phyloP scores from a whole-genome alignment of 2,329 filamentous ascomycete species.

The Hirsutella minnesotensis region DNA sequence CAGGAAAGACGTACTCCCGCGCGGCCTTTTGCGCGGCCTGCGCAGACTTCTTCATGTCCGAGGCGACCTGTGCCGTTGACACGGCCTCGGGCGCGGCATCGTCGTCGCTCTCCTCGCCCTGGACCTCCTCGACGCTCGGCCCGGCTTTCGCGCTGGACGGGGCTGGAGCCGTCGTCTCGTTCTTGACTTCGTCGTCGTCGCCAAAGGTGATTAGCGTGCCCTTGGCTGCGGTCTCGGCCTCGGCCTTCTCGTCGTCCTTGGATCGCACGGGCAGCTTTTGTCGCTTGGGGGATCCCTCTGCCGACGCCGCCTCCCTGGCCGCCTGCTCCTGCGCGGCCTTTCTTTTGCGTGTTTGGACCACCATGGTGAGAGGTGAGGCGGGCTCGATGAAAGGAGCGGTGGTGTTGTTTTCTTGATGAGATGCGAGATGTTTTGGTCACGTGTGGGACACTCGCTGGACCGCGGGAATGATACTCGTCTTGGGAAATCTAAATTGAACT shows the following conservation, averaged over 20 bases:
- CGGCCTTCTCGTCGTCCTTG: conserved; percentile 15
- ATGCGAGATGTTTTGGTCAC: too few species aligned
- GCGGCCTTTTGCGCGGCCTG: conserved; percentile 36
- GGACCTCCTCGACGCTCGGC: conserved; percentile 20
- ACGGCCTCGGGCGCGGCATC: conserved; percentile 48
- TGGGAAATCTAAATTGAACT: too few species aligned
- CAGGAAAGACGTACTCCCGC: conserved; percentile 30
- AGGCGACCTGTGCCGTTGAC: conserved; percentile 38
- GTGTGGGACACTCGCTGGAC: too few species aligned
- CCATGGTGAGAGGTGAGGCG: conserved; percentile 4
- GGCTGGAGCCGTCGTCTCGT: conserved; percentile 4
- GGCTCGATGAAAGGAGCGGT: neutral
- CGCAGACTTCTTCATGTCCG: conserved; percentile 31
- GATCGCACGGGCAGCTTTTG: conserved; percentile 22
- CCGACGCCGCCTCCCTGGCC: conserved; percentile 4
- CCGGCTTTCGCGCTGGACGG: conserved; percentile 6
- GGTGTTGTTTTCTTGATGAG: neutral
- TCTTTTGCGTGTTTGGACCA: conserved; percentile 16
- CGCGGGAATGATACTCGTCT: too few species aligned
- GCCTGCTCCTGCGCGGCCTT: conserved; percentile 13
- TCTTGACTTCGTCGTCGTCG: conserved; percentile 20
- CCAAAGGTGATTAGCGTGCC: conserved; percentile 21
- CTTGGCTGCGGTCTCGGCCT: conserved; percentile 7
- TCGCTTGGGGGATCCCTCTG: conserved; percentile 10
- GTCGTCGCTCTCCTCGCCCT: conserved; percentile 33